phyloP scores from a whole-genome alignment of 2,329 filamentous ascomycete genomes.

The Apiospora saccharicola region DNA sequence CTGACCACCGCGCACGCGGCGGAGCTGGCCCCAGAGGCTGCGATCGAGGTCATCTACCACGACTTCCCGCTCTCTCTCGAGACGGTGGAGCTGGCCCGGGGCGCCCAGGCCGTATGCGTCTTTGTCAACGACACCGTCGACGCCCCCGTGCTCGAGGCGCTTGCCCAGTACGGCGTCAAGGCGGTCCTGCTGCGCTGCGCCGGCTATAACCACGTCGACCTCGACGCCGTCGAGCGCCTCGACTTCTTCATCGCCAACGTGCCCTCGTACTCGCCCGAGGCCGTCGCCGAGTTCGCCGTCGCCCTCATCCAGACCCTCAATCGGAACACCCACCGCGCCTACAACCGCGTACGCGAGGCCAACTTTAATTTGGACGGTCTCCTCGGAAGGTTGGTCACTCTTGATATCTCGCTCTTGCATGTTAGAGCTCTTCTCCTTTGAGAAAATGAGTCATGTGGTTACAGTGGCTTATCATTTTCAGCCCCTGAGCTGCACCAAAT shows the following conservation, averaged over 20 bases:
- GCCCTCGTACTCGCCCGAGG: constrained; percentile 72
- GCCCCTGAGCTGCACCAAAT: background rate
- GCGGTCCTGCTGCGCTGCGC: constrained; percentile 72
- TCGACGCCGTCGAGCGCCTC: constrained; percentile 59
- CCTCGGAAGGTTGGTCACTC: constrained; percentile 52
- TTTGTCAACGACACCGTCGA: constrained; percentile 72
- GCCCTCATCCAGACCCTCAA: constrained; percentile 72
- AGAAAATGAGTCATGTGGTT: background rate
- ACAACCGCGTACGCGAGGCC: constrained; percentile 72
- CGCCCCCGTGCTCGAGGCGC: constrained; percentile 56
- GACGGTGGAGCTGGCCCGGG: constrained; percentile 62
- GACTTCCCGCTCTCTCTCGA: constrained; percentile 62
- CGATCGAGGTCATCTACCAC: constrained; percentile 63
- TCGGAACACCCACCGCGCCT: constrained; percentile 72
- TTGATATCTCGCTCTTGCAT: background rate
- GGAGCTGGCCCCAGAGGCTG: constrained; percentile 41
- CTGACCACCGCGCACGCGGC: constrained; percentile 52
- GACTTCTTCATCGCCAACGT: constrained; percentile 71
- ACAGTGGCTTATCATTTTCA: background rate
- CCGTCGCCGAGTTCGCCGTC: constrained; percentile 75
- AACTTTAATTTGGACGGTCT: constrained; percentile 73
- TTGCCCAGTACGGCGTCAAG: constrained; percentile 58
- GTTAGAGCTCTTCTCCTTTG: background rate
- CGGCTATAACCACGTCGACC: constrained; percentile 73
- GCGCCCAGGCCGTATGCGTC: constrained; percentile 66